These are phyloP conservation scores for Aspergillus vadensis DNA, from an alignment of 2,329 filamentous ascomycete genomes.

Conservation along the genomic window DNA sequence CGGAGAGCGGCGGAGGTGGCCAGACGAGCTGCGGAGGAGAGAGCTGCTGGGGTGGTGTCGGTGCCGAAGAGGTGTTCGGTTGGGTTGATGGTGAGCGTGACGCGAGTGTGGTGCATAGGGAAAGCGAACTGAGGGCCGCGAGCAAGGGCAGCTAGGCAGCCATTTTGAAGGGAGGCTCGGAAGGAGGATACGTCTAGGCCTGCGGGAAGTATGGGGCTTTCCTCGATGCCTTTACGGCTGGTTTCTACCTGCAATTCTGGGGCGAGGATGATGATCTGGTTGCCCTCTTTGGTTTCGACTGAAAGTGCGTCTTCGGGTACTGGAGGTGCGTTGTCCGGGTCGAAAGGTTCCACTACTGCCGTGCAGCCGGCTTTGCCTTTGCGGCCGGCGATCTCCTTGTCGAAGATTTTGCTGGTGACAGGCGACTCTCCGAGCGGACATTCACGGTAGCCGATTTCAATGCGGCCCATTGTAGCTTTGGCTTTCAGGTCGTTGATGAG, in stretches of 20 bases:
- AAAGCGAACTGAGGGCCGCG: conserved; percentile 80
- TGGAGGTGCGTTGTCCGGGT: conserved; percentile 26
- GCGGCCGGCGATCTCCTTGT: conserved; percentile 79
- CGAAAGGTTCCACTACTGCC: conserved; percentile 65
- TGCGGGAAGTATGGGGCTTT: conserved; percentile 55
- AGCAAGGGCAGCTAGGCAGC: conserved; percentile 78
- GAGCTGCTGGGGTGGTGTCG: conserved; percentile 67
- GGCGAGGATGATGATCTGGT: conserved; percentile 63
- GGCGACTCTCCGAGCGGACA: conserved; percentile 63
- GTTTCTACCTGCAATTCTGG: conserved; percentile 49
- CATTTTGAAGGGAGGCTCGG: conserved; percentile 67
- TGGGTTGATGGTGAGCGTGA: conserved; percentile 70
- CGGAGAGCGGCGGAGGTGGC: conserved; percentile 72
- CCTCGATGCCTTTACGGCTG: conserved; percentile 41
- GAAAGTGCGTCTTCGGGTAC: conserved; percentile 34
- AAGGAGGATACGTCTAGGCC: conserved; percentile 54
- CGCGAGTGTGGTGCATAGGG: conserved; percentile 74
- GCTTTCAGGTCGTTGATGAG: conserved; percentile 86
- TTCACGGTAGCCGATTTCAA: conserved; percentile 95
- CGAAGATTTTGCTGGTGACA: conserved; percentile 66
- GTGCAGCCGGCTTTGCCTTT: conserved; percentile 75
- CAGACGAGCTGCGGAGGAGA: conserved; percentile 66
- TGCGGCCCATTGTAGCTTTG: conserved; percentile 80
- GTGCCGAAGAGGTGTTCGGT: conserved; percentile 64
- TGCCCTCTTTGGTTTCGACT: conserved; percentile 64